A percentile compares a stretch with the other conserved stretches of the same genome.
phyloP scores from a whole-genome alignment of 2,329 filamentous ascomycete species.

The Eurotiales sp. region DNA sequence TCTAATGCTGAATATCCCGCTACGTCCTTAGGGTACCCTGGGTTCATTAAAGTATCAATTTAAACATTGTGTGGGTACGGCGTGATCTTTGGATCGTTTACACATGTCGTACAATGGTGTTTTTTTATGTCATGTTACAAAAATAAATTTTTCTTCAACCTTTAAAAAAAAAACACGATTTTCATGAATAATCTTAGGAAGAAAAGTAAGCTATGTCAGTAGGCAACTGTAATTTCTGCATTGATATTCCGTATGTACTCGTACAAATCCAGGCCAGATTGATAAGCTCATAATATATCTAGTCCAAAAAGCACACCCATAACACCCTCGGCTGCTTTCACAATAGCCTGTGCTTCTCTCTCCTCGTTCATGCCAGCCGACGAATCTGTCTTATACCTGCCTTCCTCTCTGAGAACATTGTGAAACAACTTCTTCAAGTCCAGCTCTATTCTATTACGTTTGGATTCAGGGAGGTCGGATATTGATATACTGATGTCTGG shows the following conservation, averaged over 20 bases:
- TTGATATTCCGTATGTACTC: not conserved
- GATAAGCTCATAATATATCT: conserved; percentile 1
- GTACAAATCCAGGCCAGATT: not conserved
- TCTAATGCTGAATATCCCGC: not conserved
- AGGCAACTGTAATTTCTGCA: no score
- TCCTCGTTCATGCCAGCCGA: conserved; percentile 15
- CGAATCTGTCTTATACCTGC: conserved; percentile 6
- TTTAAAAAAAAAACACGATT: not conserved
- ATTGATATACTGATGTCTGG: conserved; percentile 33
- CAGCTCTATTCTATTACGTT: conserved; percentile 30
- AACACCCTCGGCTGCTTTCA: conserved; percentile 34
- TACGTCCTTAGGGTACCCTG: conserved; percentile 4
- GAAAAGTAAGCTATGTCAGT: no score
- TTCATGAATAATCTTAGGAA: no score
- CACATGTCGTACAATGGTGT: conserved; percentile 11
- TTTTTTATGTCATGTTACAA: conserved; percentile 14
- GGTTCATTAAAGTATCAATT: conserved; percentile 5
- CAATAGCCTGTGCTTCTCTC: conserved; percentile 26
- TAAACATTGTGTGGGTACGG: conserved; percentile 14
- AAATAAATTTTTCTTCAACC: conserved; percentile 10
- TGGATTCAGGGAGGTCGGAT: conserved; percentile 8
- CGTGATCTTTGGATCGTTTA: conserved; percentile 11
- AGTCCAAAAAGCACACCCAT: conserved; percentile 29
- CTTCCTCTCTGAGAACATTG: conserved; percentile 25
- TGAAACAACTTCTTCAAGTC: conserved; percentile 38